Evolutionary conservation across 1,284 basidiomycete genomes (phyloP).

Genomic region (Gomphus bonarii): DNA sequence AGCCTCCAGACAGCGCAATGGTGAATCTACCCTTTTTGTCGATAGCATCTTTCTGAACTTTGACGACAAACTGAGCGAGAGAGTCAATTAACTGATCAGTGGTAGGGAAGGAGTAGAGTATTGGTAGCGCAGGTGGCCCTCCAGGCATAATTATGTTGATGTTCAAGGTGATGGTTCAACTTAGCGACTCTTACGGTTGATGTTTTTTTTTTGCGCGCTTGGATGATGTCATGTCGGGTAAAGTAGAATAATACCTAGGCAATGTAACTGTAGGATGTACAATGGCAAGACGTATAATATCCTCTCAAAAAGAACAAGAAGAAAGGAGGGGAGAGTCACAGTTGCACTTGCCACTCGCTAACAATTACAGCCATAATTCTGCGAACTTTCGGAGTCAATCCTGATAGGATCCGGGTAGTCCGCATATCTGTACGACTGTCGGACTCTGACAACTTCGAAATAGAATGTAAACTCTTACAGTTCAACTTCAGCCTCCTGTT

Average conservation of each 20-base stretch:
- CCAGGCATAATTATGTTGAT: background rate
- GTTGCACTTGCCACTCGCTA: slow-evolving; percentile 22
- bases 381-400: slow-evolving; percentile 88
- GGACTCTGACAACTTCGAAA: slow-evolving; percentile 1
- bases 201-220: background rate
- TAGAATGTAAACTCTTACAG: slow-evolving; percentile 45
- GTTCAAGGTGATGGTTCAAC: background rate
- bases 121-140: slow-evolving; percentile 33
- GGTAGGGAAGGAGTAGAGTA: slow-evolving; percentile 67
- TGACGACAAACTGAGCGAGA: slow-evolving; percentile 78
- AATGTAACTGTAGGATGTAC: background rate
- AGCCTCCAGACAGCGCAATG: slow-evolving; percentile 89
- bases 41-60: slow-evolving; percentile 85
- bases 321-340: background rate
- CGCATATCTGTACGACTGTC: slow-evolving; percentile 58
- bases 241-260: background rate
- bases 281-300: slow-evolving; percentile 1
- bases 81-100: slow-evolving; percentile 44
- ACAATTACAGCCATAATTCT: slow-evolving; percentile 91
- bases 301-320: background rate
- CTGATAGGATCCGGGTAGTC: slow-evolving; percentile 99
- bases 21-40: slow-evolving; percentile 85
- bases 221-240: background rate
- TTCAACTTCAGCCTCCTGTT: slow-evolving; percentile 95
- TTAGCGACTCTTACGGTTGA: background rate